phyloP scores from a whole-genome alignment of 768 basidiomycete species.

The Calocera cornea region DNA sequence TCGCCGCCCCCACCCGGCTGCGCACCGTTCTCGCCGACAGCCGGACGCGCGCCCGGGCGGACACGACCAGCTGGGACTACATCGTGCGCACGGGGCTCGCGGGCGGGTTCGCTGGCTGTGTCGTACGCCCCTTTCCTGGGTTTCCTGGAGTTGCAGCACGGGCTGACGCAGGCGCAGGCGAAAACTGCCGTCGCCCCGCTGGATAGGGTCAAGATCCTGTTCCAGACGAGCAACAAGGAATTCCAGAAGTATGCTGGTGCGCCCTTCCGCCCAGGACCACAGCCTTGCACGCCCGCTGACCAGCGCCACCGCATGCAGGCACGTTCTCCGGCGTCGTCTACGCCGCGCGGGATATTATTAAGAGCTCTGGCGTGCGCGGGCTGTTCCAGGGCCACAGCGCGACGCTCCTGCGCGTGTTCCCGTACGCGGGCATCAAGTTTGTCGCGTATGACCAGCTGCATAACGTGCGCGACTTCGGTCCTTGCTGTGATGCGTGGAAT shows the following conservation, averaged over 20 bases:
- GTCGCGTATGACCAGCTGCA: slow-evolving; percentile 89
- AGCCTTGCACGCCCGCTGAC: slow-evolving; percentile 23
- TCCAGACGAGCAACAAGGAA: slow-evolving; percentile 92
- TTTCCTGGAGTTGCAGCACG: slow-evolving; percentile 5
- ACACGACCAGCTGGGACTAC: slow-evolving; percentile 25
- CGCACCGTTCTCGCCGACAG: neutral
- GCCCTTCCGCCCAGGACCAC: slow-evolving; percentile 15
- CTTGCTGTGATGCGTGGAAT: neutral
- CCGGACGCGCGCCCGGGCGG: neutral
- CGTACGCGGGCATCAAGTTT: slow-evolving; percentile 94
- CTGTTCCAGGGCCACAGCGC: slow-evolving; percentile 93
- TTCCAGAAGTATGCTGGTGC: slow-evolving; percentile 84
- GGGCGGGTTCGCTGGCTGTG: slow-evolving; percentile 85
- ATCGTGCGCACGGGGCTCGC: slow-evolving; percentile 75
- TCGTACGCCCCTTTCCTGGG: slow-evolving; percentile 43
- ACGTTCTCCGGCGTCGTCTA: slow-evolving; percentile 73
- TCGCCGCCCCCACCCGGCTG: neutral
- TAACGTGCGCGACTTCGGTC: slow-evolving; percentile 35
- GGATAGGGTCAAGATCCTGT: slow-evolving; percentile 96
- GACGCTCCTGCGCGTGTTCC: slow-evolving; percentile 86
- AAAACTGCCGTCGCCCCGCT: slow-evolving; percentile 91
- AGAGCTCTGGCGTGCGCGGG: slow-evolving; percentile 48
- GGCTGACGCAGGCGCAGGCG: slow-evolving; percentile 39
- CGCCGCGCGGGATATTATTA: slow-evolving; percentile 55
- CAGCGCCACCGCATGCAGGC: slow-evolving; percentile 37